Conservation (phyloP, 495 filamentous ascomycete species). For the Penicillium arizonense region DNA sequence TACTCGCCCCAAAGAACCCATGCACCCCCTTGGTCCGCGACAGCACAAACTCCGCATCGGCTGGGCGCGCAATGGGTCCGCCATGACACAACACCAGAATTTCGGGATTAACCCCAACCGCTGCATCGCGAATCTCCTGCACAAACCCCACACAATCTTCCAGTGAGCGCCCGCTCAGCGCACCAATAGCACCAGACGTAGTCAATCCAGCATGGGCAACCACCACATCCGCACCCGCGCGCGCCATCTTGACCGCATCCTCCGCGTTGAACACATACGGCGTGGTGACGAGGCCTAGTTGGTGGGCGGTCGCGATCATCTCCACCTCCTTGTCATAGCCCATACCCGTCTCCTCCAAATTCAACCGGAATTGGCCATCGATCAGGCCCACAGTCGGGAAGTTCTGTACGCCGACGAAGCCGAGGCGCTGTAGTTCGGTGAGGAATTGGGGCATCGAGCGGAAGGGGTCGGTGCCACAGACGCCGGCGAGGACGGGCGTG, state of each 20-base stretch:
- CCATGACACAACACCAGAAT: conserved; percentile 70
- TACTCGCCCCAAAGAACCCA: conserved; percentile 70
- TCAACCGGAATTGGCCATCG: conserved; percentile 62
- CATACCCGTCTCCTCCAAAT: conserved; percentile 73
- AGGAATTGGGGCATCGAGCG: conserved; percentile 57
- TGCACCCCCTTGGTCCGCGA: conserved; percentile 58
- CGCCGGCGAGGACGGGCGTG: conserved; percentile 63
- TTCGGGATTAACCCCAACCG: conserved; percentile 48
- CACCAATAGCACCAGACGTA: conserved; percentile 63
- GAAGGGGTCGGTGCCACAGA: conserved; percentile 68
- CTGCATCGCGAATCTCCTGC: conserved; percentile 63
- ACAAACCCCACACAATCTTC: conserved; percentile 59
- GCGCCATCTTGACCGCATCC: conserved; percentile 58
- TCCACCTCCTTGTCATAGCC: conserved; percentile 62
- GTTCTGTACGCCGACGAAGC: conserved; percentile 69
- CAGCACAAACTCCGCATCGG: conserved; percentile 63
- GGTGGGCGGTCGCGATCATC: conserved; percentile 55
- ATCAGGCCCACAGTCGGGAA: conserved; percentile 72
- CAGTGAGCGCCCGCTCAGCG: conserved; percentile 54
- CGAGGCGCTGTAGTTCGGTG: conserved; percentile 52
- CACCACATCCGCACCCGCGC: conserved; percentile 63
- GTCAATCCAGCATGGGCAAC: conserved; percentile 71
- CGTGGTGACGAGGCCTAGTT: conserved; percentile 60
- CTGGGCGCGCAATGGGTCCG: conserved; percentile 60
- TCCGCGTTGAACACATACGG: conserved; percentile 66